Evolutionary conservation across 2,329 filamentous ascomycete species (phyloP), one percentile per base, ranked within the genome.

Genomic region (Monilinia fructicola): DNA sequence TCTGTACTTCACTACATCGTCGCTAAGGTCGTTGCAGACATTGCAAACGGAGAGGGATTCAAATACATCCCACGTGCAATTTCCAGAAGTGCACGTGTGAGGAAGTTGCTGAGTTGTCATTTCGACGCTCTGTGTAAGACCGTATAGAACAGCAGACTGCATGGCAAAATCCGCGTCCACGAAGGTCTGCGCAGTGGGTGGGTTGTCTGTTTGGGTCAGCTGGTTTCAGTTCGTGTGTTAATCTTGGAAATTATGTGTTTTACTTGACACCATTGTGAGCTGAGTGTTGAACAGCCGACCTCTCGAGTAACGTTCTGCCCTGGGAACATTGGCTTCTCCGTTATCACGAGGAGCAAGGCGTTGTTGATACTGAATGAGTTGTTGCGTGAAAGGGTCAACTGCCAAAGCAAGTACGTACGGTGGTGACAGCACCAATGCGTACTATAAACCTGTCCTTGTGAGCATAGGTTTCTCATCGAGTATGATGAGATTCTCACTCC

Each of bases 21-120:
- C 56, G 42, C 56, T 59, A 11, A 59, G 42, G 42, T 59, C 28
- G 12, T 59, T 59, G 56, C 56, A 59, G 28, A 59, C 21, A 59
- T 18, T 48, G 26, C 56, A 59, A 48, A 59, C 56, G 11, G 56
- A 59, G 23, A 59, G 56, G 12, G 56, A 59, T 46, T 59, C 56
- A 48, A 59, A 59, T 16, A 6, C 5, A 16, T 59, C 42, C 56
- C 56, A 59, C 12, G 42, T 59, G 23, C 56, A 59, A 48, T 59
- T 59, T 48, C 56, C 56, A 48, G 56, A 48, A 16, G 42, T 35
- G 28, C 42, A 59, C 21, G 42, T 48, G 28, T 59, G 42, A 35
- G 56, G 56, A 23, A 59, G 56, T 48, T 59, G 56, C 44, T 59
- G 56, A 35, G 56, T 48, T 10, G 28, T 48, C 42, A 35, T 59